A percentile compares a stretch with the other conserved stretches of the same genome.
Evolutionary conservation across 2,329 filamentous ascomycete genomes (phyloP).

Genomic region (Fusarium clavum): DNA sequence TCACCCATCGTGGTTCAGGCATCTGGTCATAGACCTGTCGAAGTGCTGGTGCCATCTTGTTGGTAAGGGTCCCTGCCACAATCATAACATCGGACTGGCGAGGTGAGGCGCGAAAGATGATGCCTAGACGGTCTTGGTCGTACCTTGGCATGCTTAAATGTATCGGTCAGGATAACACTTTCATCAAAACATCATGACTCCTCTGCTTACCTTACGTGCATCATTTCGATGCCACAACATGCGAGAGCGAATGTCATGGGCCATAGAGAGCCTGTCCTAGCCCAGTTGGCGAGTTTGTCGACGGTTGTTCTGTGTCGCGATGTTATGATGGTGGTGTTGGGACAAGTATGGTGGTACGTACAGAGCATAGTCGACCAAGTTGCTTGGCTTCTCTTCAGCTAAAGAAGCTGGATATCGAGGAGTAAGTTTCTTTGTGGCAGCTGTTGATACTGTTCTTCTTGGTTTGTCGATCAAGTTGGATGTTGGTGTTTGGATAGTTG

Average conservation of each 20-base stretch:
- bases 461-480: background rate
- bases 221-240: slow-evolving; percentile 70
- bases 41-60: slow-evolving; percentile 75
- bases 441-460: background rate
- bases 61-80: slow-evolving; percentile 73
- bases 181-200: background rate
- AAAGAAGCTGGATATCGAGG: background rate
- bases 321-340: accelerated
- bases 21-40: slow-evolving; percentile 75
- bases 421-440: background rate
- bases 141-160: slow-evolving; percentile 62
- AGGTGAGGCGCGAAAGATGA: slow-evolving; percentile 75
- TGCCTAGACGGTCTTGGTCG: slow-evolving; percentile 72
- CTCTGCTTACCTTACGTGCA: slow-evolving; percentile 59
- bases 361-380: slow-evolving; percentile 33
- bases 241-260: slow-evolving; percentile 71
- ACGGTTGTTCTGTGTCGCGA: slow-evolving; percentile 57
- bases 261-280: slow-evolving; percentile 69
- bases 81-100: slow-evolving; percentile 75
- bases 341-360: background rate
- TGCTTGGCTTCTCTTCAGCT: slow-evolving; percentile 18
- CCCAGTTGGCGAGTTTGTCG: slow-evolving; percentile 68
- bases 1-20: slow-evolving; percentile 72
- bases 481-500: background rate
- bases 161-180: background rate